Evolutionary conservation across 2,329 filamentous ascomycete genomes (phyloP).

Genomic region (Coleophoma crateriformis): DNA sequence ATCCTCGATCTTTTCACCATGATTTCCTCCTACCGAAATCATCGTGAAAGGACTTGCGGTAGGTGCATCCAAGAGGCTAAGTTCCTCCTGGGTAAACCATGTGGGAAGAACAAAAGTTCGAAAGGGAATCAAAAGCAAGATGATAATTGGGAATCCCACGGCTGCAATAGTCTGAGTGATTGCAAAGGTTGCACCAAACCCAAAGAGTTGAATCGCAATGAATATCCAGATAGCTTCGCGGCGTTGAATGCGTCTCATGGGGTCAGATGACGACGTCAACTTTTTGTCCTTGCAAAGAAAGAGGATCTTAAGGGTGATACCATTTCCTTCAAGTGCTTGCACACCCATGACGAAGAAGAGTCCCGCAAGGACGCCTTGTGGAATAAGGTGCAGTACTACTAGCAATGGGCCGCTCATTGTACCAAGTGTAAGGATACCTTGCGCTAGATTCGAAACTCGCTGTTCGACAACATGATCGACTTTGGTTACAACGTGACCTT

Average conservation of each 20-base stretch:
- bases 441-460: constrained; percentile 70
- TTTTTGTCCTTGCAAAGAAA: constrained; percentile 61
- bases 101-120: constrained; percentile 58
- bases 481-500: constrained; percentile 48
- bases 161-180: constrained; percentile 80
- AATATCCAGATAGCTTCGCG: constrained; percentile 65
- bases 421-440: constrained; percentile 71
- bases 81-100: constrained; percentile 54
- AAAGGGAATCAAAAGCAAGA: constrained; percentile 62
- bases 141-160: constrained; percentile 74
- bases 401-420: constrained; percentile 75
- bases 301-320: constrained; percentile 69
- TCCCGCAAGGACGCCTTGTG: constrained; percentile 72
- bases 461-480: constrained; percentile 69
- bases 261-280: constrained; percentile 54
- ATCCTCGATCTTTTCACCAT: constrained; percentile 34
- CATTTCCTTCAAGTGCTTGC: constrained; percentile 70
- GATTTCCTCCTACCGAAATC: constrained; percentile 65
- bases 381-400: constrained; percentile 69
- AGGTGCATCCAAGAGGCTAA: constrained; percentile 61
- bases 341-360: constrained; percentile 84
- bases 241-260: constrained; percentile 56
- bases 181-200: constrained; percentile 73
- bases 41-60: constrained; percentile 72
- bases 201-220: constrained; percentile 60